A percentile compares a stretch with the other conserved stretches of the same genome.
Conservation (phyloP, 352 stramenopile genomes). For the Phytopythium kandeliae region DNA sequence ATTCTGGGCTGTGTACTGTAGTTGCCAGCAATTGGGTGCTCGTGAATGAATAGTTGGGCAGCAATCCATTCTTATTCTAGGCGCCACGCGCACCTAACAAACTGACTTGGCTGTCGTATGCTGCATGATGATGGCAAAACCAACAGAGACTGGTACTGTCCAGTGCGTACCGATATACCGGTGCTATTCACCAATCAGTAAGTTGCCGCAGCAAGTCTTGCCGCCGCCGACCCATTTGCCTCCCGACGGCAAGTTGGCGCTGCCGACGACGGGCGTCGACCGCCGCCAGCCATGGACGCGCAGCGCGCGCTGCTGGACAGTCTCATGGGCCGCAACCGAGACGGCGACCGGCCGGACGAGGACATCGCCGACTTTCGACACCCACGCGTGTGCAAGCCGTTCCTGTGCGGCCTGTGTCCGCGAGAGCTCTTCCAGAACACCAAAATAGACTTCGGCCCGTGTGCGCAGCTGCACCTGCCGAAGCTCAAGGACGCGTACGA, state of each 20-base stretch:
- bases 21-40: too few species aligned
- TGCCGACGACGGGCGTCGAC: neutral
- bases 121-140: too few species aligned
- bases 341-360: conserved; percentile 80
- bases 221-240: too few species aligned
- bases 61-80: too few species aligned
- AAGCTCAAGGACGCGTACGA: conserved; percentile 63
- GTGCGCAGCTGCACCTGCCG: conserved; percentile 63
- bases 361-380: conserved; percentile 71
- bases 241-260: neutral
- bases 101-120: too few species aligned
- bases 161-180: too few species aligned
- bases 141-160: too few species aligned
- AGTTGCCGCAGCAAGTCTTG: neutral
- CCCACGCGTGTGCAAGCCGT: conserved; percentile 73
- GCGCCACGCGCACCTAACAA: too few species aligned
- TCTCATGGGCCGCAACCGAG: conserved; percentile 90
- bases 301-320: conserved; percentile 85
- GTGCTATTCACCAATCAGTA: too few species aligned
- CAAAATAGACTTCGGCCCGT: conserved; percentile 80
- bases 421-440: conserved; percentile 90
- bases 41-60: too few species aligned
- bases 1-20: too few species aligned
- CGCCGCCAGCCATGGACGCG: conserved; percentile 47
- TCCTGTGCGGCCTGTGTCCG: conserved; percentile 76